phyloP scores from a whole-genome alignment of 352 stramenopile species.

The Phytopythium boreale region DNA sequence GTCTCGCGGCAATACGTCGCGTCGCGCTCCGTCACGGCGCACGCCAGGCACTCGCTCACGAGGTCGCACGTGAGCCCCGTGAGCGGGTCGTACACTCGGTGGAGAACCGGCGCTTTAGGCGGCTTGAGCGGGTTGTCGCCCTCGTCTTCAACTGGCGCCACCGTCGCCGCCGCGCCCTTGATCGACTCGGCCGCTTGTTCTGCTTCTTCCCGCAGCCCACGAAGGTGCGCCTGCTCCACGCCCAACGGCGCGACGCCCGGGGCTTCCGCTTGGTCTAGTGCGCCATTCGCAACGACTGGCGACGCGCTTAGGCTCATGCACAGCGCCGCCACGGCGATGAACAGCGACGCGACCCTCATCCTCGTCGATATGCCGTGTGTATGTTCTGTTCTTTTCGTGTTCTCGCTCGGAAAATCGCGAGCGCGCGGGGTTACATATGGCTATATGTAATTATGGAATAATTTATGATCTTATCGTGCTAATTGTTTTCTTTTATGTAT shows the following conservation, averaged over 20 bases:
- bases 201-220: conserved; percentile 3
- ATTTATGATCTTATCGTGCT: too few species aligned
- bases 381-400: neutral
- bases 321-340: conserved; percentile 12
- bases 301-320: conserved; percentile 10
- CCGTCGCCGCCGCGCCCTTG: conserved; percentile 3
- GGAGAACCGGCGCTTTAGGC: conserved; percentile 20
- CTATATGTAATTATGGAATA: neutral
- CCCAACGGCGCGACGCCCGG: neutral
- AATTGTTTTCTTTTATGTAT: too few species aligned
- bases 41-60: conserved; percentile 52
- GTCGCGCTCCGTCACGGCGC: conserved; percentile 55
- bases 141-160: conserved; percentile 7
- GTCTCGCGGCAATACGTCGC: conserved; percentile 67
- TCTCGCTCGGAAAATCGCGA: neutral
- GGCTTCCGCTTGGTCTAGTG: neutral
- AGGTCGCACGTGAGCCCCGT: conserved; percentile 59
- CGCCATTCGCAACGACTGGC: neutral
- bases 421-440: neutral
- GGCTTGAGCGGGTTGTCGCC: conserved; percentile 29
- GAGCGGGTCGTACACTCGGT: conserved; percentile 61
- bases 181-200: conserved; percentile 4
- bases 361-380: neutral
- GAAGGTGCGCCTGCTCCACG: neutral
- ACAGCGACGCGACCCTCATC: conserved; percentile 19